Base-by-base conservation (phyloP, 1,139 yeast species). In the Magnusiomyces ingens region DNA sequence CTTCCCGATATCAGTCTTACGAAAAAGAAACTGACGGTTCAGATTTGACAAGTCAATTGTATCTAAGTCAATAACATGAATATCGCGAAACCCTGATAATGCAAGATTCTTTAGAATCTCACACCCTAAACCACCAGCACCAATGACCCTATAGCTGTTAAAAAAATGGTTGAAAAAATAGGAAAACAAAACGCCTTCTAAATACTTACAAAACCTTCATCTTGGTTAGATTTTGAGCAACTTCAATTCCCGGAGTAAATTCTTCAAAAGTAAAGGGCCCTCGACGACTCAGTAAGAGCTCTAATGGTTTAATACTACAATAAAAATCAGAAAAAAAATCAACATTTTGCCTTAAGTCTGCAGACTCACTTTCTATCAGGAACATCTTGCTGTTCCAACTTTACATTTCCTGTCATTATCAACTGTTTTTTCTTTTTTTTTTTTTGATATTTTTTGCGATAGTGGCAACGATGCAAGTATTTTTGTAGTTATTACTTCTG, bases 111-210 rank as follows among this genome's bases (percentile, higher is more conserved):
- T 91, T 51, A 93, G 71, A 40, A 93, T 82, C 69, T 93, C 98
- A 71, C 98, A 93, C 0, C 99, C 99, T 11, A 93, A 73, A 0
- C 99, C 99, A 1, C 98, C 98, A 1, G 98, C 97, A 0, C 99
- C 98, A 43, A 91, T 58, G 76, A 74, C 58, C 81, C 54, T 52
- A 42, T 3, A 37, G n/a, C 15, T 21, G 41, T 26, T 51, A 43
- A 45, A 13, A 26, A 35, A 45, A 37, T 18, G n/a, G 12, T 22
- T 36, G 19, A 15, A 45, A 15, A 15, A 38, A 48, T 21, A 35
- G 51, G 13, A 42, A 15, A 21, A 6, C 26, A 45, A 26, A 32
- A 3, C 15, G 3, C 26, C 11, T 22, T 6, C 3, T 18, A 12
- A 2, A 13, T 22, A 60, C 71, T 59, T 57, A 66, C 70, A 74